Conservation (phyloP, 306 rosid species). For the Malus sylvestris region DNA sequence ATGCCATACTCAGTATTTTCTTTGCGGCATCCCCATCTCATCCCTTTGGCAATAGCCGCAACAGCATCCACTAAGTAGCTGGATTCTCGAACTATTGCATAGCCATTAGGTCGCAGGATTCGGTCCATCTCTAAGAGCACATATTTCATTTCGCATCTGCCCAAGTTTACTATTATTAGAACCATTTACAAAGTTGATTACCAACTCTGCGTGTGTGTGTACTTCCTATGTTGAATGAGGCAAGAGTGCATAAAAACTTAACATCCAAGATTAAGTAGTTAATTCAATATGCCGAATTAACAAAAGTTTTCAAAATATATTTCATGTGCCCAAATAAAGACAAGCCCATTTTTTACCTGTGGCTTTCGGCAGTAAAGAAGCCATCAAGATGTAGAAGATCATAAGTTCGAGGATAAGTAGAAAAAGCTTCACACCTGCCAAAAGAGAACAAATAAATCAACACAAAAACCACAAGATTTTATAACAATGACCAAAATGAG, state of each 20-base stretch:
- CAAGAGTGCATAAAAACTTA: not conserved
- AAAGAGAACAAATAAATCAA: constrained; percentile 17
- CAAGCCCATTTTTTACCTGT: constrained; percentile 47
- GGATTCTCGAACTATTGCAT: constrained; percentile 70
- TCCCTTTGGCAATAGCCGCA: constrained; percentile 53
- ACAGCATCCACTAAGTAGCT: constrained; percentile 71
- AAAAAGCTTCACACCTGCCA: constrained; percentile 95
- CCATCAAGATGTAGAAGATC: constrained; percentile 96
- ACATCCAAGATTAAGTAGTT: not conserved
- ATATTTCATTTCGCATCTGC: constrained; percentile 88
- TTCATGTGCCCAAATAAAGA: not conserved
- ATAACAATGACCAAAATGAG: not conserved
- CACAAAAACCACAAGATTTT: constrained; percentile 1
- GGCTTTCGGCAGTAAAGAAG: constrained; percentile 82
- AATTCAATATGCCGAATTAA: not conserved
- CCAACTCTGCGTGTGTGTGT: not conserved
- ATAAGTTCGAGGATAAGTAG: constrained; percentile 94
- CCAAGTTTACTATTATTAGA: constrained; percentile 15
- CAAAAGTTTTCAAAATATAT: not conserved
- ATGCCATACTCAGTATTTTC: constrained; percentile 60
- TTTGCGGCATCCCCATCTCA: constrained; percentile 78
- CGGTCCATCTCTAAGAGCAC: constrained; percentile 95
- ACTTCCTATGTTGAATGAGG: not conserved
- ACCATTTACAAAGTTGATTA: not conserved
- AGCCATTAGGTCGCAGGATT: constrained; percentile 67